These are phyloP conservation scores for Bolboschoenoplectus hybrid DNA, from an alignment of 202 grass and related monocot genomes.

Conservation along the genomic window DNA sequence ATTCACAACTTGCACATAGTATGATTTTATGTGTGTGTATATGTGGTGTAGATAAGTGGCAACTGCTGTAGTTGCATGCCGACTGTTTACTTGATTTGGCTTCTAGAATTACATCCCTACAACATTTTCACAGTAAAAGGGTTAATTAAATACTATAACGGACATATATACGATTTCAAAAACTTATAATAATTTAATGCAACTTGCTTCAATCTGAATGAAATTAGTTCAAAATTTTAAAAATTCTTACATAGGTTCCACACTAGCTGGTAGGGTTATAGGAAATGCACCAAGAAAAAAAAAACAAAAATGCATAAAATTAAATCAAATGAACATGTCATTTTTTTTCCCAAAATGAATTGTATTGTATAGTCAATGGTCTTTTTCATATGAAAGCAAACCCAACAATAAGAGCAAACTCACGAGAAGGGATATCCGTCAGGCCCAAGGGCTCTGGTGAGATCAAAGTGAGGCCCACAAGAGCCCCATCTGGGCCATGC, in stretches of 20 bases:
- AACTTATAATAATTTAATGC: not conserved
- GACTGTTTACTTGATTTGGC: conserved; percentile 54
- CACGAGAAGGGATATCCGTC: conserved; percentile 57
- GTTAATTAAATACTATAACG: not conserved
- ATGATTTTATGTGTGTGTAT: conserved; percentile 73
- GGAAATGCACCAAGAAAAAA: not conserved
- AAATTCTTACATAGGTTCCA: not conserved
- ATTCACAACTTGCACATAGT: conserved; percentile 64
- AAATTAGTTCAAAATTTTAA: not conserved
- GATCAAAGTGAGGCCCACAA: conserved; percentile 45
- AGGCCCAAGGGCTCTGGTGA: conserved; percentile 51
- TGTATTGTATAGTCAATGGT: not conserved
- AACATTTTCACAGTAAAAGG: conserved; percentile 29
- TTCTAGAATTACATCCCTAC: conserved; percentile 90
- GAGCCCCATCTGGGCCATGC: conserved; percentile 63
- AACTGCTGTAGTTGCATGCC: conserved; percentile 45
- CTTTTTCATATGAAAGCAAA: conserved; percentile 8
- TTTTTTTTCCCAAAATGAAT: not conserved
- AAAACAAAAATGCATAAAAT: not conserved
- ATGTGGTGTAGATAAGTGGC: conserved; percentile 54
- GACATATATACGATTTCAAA: not conserved
- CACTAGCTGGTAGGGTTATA: not conserved
- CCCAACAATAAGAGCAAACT: conserved; percentile 36
- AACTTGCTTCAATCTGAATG: not conserved
- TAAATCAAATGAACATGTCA: not conserved